Conservation (phyloP, 106 monocot genomes). For the Dendrobium officinale region DNA sequence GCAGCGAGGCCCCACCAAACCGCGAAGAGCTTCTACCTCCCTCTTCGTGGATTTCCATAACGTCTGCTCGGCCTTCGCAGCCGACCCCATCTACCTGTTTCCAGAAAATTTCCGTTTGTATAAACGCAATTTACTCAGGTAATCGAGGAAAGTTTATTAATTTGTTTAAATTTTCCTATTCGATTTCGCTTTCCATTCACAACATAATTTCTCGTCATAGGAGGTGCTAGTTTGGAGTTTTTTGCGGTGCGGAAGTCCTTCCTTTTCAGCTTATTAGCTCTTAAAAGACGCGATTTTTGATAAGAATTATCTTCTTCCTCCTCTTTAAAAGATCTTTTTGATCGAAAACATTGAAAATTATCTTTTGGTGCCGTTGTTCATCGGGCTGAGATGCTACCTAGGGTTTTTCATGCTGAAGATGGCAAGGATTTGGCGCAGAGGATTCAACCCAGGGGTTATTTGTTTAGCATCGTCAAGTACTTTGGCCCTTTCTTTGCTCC, state of each 20-base stretch:
- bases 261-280: neutral
- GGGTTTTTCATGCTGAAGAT: neutral
- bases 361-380: neutral
- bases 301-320: neutral
- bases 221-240: neutral
- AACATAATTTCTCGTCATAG: neutral
- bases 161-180: neutral
- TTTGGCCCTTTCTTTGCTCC: neutral
- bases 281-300: neutral
- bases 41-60: neutral
- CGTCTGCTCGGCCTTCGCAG: neutral
- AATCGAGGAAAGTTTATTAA: neutral
- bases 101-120: neutral
- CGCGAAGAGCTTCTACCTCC: neutral
- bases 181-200: neutral
- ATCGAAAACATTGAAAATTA: neutral
- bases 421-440: constrained; percentile 2
- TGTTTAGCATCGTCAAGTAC: neutral
- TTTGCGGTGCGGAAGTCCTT: neutral
- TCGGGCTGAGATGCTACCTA: constrained; percentile 3
- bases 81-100: neutral
- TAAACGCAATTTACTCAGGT: neutral
- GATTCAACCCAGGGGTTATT: neutral
- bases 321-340: neutral
- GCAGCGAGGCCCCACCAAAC: too few species aligned